These are phyloP conservation scores for Quercus variabilis DNA, from an alignment of 306 rosid genomes.

Conservation along the genomic window DNA sequence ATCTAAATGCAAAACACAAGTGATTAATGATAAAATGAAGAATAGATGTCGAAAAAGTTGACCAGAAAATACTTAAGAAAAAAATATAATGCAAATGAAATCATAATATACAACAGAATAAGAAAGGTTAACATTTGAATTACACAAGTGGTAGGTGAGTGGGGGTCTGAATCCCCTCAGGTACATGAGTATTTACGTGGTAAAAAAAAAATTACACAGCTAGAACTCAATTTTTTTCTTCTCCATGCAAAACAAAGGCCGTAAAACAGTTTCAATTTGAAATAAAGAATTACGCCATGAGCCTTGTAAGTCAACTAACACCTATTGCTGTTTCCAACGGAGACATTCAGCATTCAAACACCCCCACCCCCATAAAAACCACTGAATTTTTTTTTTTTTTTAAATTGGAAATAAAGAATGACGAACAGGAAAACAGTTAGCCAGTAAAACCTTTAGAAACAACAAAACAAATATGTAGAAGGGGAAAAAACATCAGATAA, in stretches of 20 bases:
- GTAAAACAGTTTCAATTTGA: background rate
- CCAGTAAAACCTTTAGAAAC: background rate
- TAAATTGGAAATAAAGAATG: too few species aligned
- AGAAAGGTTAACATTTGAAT: background rate
- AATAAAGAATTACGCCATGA: too few species aligned
- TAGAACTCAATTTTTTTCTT: background rate
- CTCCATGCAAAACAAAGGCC: background rate
- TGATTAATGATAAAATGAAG: background rate
- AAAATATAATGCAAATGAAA: background rate
- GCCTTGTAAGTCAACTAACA: too few species aligned
- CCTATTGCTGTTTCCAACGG: too few species aligned
- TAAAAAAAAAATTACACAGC: background rate
- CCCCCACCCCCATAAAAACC: too few species aligned
- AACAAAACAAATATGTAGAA: background rate
- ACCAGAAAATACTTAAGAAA: background rate
- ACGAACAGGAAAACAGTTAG: too few species aligned
- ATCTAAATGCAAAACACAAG: background rate
- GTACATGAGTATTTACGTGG: too few species aligned
- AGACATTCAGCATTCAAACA: too few species aligned
- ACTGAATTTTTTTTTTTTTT: too few species aligned
- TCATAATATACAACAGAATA: background rate
- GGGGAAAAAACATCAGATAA: background rate
- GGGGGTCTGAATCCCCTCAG: too few species aligned
- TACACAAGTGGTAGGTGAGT: too few species aligned
- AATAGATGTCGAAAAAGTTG: background rate